Evolutionary conservation across 371 early-diverging fungal genomes (phyloP).

Genomic region (Umbelopsis sp.): DNA sequence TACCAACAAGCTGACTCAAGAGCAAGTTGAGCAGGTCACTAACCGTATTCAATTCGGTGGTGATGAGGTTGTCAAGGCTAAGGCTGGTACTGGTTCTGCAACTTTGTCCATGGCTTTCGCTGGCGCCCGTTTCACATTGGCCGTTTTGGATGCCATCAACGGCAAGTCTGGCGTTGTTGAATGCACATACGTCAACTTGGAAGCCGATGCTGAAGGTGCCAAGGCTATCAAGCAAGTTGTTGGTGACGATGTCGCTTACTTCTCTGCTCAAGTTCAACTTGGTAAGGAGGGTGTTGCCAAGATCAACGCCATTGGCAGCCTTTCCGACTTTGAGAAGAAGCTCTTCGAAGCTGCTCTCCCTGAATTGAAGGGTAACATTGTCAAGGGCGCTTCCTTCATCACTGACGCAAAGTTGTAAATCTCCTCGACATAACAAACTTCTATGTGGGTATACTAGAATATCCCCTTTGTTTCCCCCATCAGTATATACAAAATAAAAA

Average conservation of each 20-base stretch:
- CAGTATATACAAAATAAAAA: no score
- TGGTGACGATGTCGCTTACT: conserved; percentile 78
- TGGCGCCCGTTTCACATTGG: conserved; percentile 94
- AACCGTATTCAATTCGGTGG: conserved; percentile 99
- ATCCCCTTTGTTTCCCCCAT: no score
- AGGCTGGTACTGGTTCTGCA: conserved; percentile 97
- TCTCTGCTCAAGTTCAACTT: conserved; percentile 95
- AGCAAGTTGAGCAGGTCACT: conserved; percentile 76
- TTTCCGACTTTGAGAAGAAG: conserved; percentile 90
- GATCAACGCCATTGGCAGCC: conserved; percentile 86
- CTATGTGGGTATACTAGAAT: no score
- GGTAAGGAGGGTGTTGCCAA: conserved; percentile 93
- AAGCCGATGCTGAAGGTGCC: conserved; percentile 64
- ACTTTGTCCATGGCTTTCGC: conserved; percentile 99
- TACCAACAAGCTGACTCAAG: conserved; percentile 63
- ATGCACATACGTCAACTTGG: conserved; percentile 92
- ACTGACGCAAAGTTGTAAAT: conserved; percentile 19
- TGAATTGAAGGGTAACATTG: conserved; percentile 94
- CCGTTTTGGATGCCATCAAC: conserved; percentile 88
- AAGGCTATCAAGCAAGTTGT: conserved; percentile 57
- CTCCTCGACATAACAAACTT: no score
- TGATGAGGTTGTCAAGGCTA: conserved; percentile 99
- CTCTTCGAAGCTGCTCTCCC: conserved; percentile 85
- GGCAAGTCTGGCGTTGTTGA: conserved; percentile 91
- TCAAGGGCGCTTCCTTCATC: conserved; percentile 78